Evolutionary conservation across 176 grass and related monocot species (phyloP), one percentile per base, ranked within the genome.

Genomic region (Aegilops tauschii): DNA sequence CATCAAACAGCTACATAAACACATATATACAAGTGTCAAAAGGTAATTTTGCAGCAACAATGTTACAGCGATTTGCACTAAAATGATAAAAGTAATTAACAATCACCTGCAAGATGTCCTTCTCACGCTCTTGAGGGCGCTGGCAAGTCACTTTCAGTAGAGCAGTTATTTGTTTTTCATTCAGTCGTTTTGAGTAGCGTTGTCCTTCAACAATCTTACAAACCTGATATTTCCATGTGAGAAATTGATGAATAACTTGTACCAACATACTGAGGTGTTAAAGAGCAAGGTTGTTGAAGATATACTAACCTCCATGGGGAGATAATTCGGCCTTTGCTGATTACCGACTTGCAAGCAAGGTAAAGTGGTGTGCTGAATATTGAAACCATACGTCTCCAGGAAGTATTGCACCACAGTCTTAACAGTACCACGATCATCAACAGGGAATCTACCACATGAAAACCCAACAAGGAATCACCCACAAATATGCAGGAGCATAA

Each of bases 351-450:
- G 95, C 86, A 97, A 90, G 78, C 95, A 97, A 76, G 95, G 95
- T 63, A 94, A 91, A 86, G 88, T 91, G 42, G 95, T 97, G 82
- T 97, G 95, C 30, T 94, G 95, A 71, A 97, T 97, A 81, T 92
- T 94, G 77, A 97, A 97, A 73, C 95, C 95, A 54, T 97, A 97
- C 1, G 95, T 97, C 72, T 97, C 95, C 78, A 92, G 79, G 71
- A 97, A 97, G 72, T 97, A 97, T 78, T 97, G 95, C 65, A 97
- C 95, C 23, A 97, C 95, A 89, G 92, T 92, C 83, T 97, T 97
- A 90, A 97, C 93, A 82, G 95, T 94, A 82, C 95, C 95, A 6
- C 86, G 88, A 71, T 97, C 95, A 81, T 97, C 95, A 56, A 97
- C 88, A 42, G 90, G 95, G 81, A 97, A 97, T 81, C 95, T 97